Evolutionary conservation across 225 moss, liverwort and hornwort species (phyloP).

Genomic region (Asterella californica): DNA sequence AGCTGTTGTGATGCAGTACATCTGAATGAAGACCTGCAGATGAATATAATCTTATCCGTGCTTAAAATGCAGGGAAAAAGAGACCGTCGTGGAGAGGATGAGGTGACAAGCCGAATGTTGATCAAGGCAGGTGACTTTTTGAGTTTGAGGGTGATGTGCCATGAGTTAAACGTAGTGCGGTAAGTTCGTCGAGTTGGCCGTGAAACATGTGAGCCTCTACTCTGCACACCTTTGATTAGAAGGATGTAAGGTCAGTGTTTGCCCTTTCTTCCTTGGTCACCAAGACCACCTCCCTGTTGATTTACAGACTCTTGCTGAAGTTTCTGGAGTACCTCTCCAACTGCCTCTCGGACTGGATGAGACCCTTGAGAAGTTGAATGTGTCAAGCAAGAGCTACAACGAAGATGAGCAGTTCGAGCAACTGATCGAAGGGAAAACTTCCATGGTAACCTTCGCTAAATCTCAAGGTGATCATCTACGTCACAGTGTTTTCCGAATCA

Average conservation of each 20-base stretch:
- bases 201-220: neutral
- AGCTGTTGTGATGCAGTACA: neutral
- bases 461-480: constrained; percentile 36
- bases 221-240: neutral
- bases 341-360: constrained; percentile 54
- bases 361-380: constrained; percentile 44
- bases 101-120: constrained; percentile 70
- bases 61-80: constrained; percentile 58
- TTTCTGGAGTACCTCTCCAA: constrained; percentile 54
- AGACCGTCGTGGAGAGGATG: constrained; percentile 79
- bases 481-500: neutral
- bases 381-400: constrained; percentile 36
- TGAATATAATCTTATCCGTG: neutral
- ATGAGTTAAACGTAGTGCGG: neutral
- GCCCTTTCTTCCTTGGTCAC: neutral
- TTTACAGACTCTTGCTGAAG: constrained; percentile 67
- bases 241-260: neutral
- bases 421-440: constrained; percentile 52
- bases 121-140: constrained; percentile 54
- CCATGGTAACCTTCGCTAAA: constrained; percentile 47
- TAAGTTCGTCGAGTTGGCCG: neutral
- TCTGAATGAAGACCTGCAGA: neutral
- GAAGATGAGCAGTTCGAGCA: constrained; percentile 67
- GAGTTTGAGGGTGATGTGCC: constrained; percentile 11
- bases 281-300: constrained; percentile 6